Base-by-base conservation (phyloP, 306 rosid genomes). In the Fragaria vesca region DNA sequence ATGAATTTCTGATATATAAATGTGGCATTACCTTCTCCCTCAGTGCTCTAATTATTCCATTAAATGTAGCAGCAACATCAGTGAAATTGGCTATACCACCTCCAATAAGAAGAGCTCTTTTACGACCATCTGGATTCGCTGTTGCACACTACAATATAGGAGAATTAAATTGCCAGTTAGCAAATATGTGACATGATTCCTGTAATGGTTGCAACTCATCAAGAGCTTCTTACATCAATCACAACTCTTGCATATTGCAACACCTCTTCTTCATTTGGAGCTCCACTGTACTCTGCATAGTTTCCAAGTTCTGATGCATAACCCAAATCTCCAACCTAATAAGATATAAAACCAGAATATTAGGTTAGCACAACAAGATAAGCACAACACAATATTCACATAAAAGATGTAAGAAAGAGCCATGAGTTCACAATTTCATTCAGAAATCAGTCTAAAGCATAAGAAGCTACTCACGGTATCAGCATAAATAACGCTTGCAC, bases 41-140 rank as follows among this genome's bases (percentile, higher is more conserved):
- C 60, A 93, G 84, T 43, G 96, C 93, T 57, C 89, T 90, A 77
- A 93, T 87, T 73, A 90, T 93, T 54, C 96, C 96, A 79, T 81
- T 93, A 75, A 90, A 93, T 50, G 96, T 93, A 76, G 97, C 90
- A 76, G 97, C 97, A 73, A 93, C 96, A 55, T 90, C 97, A 0
- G 97, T 93, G 85, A 93, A 93, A 85, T 93, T 93, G 67, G 97
- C 97, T 79, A 93, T 93, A 61, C 97, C 97, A 15, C 97, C 96
- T 79, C 97, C 97, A 88, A 93, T 87, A 13, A 93, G 81, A 82
- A 93, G 97, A 76, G 91, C 97, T 81, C 96, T 88, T 89, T 89
- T 93, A 48, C 88, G 89, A 78, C 97, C 97, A 82, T 93, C 94
- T 47, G 97, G 93, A n/a, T 87, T 77, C 4, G 89, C 87, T 12